Conservation (phyloP, 495 filamentous ascomycete genomes). For the Trichoderma asperelloides region DNA sequence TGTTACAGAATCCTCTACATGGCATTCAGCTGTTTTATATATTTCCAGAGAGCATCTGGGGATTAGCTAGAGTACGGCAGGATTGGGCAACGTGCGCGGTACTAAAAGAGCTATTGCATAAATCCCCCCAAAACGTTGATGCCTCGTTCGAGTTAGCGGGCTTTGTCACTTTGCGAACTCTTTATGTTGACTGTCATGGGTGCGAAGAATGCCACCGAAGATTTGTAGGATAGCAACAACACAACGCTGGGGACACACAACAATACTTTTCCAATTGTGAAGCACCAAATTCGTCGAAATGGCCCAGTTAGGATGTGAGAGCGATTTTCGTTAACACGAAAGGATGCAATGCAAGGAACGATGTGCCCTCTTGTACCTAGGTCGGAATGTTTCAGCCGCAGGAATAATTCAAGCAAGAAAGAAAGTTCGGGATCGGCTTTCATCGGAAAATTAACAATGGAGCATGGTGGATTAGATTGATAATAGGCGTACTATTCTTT, state of each 20-base stretch:
- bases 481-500: neutral
- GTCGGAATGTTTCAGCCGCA: neutral
- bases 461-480: neutral
- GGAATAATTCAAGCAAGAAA: neutral
- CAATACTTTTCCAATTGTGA: neutral
- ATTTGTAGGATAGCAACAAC: neutral
- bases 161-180: no score
- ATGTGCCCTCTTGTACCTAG: no score
- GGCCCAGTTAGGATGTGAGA: neutral
- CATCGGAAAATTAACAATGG: neutral
- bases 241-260: neutral
- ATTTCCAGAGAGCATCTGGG: no score
- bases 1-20: no score
- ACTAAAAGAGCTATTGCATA: no score
- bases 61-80: no score
- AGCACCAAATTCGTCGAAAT: neutral
- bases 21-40: no score
- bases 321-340: neutral
- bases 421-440: neutral
- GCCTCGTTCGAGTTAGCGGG: no score
- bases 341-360: neutral
- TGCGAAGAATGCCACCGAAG: no score
- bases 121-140: no score
- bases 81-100: no score
- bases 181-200: no score